Conservation (phyloP, 2,329 filamentous ascomycete species). For the Coleophoma cylindrospora region DNA sequence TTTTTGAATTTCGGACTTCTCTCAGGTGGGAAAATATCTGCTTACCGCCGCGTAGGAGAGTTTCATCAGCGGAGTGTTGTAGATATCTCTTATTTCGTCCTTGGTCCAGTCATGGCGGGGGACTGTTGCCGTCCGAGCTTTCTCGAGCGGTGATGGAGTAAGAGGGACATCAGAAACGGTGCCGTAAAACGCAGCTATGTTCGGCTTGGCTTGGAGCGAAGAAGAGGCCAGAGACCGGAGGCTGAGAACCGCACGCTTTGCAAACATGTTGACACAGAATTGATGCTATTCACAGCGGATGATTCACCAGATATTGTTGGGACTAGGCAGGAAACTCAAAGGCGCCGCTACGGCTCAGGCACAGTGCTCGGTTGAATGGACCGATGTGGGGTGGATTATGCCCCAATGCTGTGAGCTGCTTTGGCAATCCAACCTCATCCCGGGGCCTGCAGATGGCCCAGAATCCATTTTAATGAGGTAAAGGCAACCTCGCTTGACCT, state of each 20-base stretch:
- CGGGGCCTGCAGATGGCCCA: no score
- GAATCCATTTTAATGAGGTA: no score
- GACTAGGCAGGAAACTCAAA: no score
- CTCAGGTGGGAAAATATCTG: slow-evolving; percentile 12
- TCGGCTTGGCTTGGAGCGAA: not conserved
- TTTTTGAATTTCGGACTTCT: slow-evolving; percentile 4
- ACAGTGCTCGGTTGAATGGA: no score
- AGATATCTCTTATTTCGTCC: slow-evolving; percentile 76
- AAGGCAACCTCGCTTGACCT: no score
- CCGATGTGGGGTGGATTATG: no score
- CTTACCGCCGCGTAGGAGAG: slow-evolving; percentile 69
- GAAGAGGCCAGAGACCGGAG: not conserved
- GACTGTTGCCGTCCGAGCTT: slow-evolving; percentile 52
- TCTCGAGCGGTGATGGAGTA: slow-evolving; percentile 14
- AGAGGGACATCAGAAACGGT: slow-evolving; percentile 12
- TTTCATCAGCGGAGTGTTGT: slow-evolving; percentile 76
- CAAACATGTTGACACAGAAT: not conserved
- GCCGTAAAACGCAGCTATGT: slow-evolving; percentile 8
- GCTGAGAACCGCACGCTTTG: not conserved
- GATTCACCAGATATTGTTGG: no score
- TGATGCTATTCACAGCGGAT: not conserved
- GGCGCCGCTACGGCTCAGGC: no score
- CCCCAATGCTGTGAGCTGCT: no score
- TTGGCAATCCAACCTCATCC: no score
- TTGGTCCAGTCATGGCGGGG: slow-evolving; percentile 74